Evolutionary conservation across 345 rosid species (phyloP).

Genomic region (Syzygium aqueum): DNA sequence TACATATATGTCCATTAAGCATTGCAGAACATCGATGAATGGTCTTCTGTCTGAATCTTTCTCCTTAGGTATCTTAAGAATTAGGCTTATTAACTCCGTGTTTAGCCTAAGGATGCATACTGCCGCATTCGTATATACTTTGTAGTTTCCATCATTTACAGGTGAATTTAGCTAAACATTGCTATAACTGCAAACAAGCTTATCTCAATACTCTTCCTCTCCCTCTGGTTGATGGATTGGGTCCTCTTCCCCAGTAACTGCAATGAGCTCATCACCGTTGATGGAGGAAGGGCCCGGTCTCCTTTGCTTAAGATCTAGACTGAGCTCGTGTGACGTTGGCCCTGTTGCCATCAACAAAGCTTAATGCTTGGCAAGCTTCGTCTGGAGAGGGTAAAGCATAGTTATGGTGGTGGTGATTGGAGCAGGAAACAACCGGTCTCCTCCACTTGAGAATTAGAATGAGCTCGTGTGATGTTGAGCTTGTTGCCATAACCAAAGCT

Average conservation of each 20-base stretch:
- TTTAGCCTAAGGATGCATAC: not conserved
- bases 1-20: not conserved
- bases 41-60: not conserved
- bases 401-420: not conserved
- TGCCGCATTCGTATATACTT: not conserved
- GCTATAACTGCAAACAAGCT: not conserved
- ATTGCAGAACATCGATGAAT: not conserved
- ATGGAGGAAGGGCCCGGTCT: not conserved
- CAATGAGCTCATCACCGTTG: not conserved
- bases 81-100: not conserved
- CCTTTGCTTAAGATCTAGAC: not conserved
- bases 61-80: not conserved
- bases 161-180: not conserved
- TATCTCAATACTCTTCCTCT: not conserved
- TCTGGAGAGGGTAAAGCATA: not conserved
- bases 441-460: not conserved
- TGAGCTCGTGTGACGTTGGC: not conserved
- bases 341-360: not conserved
- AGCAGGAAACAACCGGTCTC: not conserved
- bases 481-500: too few relatives aligned
- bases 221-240: not conserved
- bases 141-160: not conserved
- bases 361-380: not conserved
- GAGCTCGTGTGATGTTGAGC: not conserved
- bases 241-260: not conserved